Percentiles rank a stretch among this genome's conserved stretches.
phyloP scores from a whole-genome alignment of 352 stramenopile species.

The Pythium sp. region DNA sequence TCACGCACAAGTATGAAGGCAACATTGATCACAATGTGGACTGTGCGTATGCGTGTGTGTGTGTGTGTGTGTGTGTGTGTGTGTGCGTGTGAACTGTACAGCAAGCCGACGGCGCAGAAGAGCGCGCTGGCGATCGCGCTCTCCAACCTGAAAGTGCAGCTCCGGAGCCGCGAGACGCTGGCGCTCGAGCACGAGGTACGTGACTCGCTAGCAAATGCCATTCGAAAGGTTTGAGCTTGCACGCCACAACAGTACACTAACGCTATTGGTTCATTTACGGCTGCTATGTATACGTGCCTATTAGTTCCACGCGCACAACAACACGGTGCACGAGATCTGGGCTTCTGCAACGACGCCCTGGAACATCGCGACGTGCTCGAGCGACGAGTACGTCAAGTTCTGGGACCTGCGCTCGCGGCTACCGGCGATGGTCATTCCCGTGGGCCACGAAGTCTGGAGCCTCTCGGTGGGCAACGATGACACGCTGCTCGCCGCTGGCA shows the following conservation, averaged over 20 bases:
- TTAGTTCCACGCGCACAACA: slow-evolving; percentile 72
- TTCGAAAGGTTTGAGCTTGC: not conserved
- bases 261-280: not conserved
- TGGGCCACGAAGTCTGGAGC: slow-evolving; percentile 78
- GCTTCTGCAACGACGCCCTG: slow-evolving; percentile 57
- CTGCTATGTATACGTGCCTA: not conserved
- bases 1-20: too few relatives aligned
- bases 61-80: too few relatives aligned
- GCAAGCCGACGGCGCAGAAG: slow-evolving; percentile 59
- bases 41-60: not conserved
- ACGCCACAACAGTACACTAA: not conserved
- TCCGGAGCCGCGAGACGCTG: slow-evolving; percentile 69
- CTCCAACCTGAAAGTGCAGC: slow-evolving; percentile 62
- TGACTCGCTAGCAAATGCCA: not conserved
- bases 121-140: slow-evolving; percentile 63
- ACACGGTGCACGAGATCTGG: slow-evolving; percentile 82
- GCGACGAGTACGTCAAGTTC: slow-evolving; percentile 82
- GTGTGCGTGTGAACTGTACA: slow-evolving; percentile 14
- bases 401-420: slow-evolving; percentile 70
- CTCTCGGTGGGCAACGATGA: slow-evolving; percentile 72
- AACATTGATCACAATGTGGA: not conserved
- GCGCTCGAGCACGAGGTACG: slow-evolving; percentile 52
- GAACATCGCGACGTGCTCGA: slow-evolving; percentile 81
- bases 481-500: slow-evolving; percentile 70
- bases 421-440: slow-evolving; percentile 57